Percentiles rank a stretch among this genome's conserved stretches.
Conservation (phyloP, 805 yeast species). For the Wickerhamiella kurtzmanii region DNA sequence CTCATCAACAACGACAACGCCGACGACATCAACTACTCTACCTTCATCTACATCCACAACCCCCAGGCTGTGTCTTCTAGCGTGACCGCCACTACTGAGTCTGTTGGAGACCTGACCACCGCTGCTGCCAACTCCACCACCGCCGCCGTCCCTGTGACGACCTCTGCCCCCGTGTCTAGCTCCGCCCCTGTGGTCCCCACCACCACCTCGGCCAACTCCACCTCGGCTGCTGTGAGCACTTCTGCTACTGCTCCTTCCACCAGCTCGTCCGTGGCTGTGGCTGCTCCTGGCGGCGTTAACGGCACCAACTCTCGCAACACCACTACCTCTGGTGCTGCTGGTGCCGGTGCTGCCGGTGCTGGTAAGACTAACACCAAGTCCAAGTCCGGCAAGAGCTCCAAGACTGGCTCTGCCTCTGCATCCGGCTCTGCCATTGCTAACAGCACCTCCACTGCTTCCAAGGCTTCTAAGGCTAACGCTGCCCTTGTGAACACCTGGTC, state of each 20-base stretch:
- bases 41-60: constrained; percentile 20
- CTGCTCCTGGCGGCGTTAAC: constrained; percentile 3
- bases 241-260: neutral
- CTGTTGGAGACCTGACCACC: constrained; percentile 7
- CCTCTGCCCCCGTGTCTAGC: constrained; percentile 8
- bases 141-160: constrained; percentile 2
- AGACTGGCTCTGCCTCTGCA: constrained; percentile 1
- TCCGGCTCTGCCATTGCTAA: constrained; percentile 18
- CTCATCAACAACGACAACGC: constrained; percentile 22
- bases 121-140: constrained; percentile 10
- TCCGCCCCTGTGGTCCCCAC: constrained; percentile 6
- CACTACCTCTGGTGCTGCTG: neutral
- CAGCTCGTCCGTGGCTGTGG: constrained; percentile 3
- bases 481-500: constrained; percentile 2
- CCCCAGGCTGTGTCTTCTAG: constrained; percentile 14
- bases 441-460: constrained; percentile 14
- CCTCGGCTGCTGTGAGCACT: constrained; percentile 1
- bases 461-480: constrained; percentile 1
- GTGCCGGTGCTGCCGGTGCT: neutral
- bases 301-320: constrained; percentile 1
- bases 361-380: too few species aligned
- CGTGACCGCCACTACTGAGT: constrained; percentile 7
- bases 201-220: constrained; percentile 3
- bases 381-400: constrained; percentile 4
- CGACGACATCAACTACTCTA: constrained; percentile 26